Conservation (phyloP, 2,329 filamentous ascomycete genomes). For the Drechslera avenae region DNA sequence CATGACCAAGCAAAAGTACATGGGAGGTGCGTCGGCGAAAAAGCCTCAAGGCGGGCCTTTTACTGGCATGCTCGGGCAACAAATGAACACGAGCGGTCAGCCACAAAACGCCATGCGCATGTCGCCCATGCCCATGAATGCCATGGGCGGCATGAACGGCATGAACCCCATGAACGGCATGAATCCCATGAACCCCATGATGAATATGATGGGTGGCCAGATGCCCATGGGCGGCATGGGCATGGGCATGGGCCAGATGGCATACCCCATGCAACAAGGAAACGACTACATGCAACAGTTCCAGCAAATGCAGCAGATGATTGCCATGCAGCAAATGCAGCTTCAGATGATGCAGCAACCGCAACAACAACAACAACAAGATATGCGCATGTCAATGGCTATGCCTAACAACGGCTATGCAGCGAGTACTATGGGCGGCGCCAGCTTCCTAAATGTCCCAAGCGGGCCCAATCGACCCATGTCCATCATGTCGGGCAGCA, state of each 20-base stretch:
- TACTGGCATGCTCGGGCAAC: conserved; percentile 41
- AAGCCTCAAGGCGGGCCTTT: conserved; percentile 39
- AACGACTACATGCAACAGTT: conserved; percentile 83
- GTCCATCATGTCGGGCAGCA: conserved; percentile 50
- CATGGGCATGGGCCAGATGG: conserved; percentile 38
- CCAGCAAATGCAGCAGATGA: conserved; percentile 54
- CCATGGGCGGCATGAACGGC: conserved; percentile 26
- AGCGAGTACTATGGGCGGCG: conserved; percentile 28
- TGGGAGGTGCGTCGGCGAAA: conserved; percentile 43
- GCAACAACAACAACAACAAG: conserved; percentile 34
- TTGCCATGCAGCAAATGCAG: conserved; percentile 56
- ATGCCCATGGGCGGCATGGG: conserved; percentile 39
- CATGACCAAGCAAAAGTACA: conserved; percentile 45
- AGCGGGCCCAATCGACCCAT: conserved; percentile 51
- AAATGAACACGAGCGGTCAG: conserved; percentile 40
- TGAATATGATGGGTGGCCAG: conserved; percentile 32
- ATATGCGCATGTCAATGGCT: conserved; percentile 32
- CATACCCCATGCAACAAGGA: conserved; percentile 72
- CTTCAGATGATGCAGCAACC: conserved; percentile 61
- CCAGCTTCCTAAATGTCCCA: conserved; percentile 35
- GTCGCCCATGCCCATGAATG: conserved; percentile 34
- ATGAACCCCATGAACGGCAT: conserved; percentile 17
- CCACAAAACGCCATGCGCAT: conserved; percentile 31
- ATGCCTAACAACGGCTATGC: conserved; percentile 29
- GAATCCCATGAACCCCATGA: conserved; percentile 22